These are phyloP conservation scores for Chytriomyces confervae DNA, from an alignment of 192 early-diverging fungal species.

Conservation along the genomic window DNA sequence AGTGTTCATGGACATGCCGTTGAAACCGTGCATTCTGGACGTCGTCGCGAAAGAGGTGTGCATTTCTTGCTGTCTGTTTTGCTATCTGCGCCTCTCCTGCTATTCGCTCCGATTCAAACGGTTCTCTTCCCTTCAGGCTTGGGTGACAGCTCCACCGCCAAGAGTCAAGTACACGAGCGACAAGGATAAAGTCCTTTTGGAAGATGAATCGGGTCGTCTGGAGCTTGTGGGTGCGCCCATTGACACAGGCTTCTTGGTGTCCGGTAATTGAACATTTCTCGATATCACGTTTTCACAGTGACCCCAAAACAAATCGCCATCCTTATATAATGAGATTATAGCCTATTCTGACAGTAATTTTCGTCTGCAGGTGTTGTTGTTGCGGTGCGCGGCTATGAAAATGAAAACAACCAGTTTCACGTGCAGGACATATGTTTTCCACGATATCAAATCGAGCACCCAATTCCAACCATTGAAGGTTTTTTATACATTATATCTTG, in stretches of 20 bases:
- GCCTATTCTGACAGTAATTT: background rate
- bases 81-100: background rate
- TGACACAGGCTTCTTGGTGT: constrained; percentile 64
- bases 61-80: constrained; percentile 26
- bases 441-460: constrained; percentile 34
- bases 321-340: background rate
- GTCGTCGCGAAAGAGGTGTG: constrained; percentile 82
- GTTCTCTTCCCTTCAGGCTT: constrained; percentile 52
- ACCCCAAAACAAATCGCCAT: background rate
- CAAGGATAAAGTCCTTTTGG: constrained; percentile 69
- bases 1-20: constrained; percentile 82
- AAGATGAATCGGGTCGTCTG: constrained; percentile 94
- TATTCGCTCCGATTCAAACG: background rate
- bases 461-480: constrained; percentile 31
- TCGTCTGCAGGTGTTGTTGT: constrained; percentile 67
- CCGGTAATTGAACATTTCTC: constrained; percentile 55
- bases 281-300: background rate
- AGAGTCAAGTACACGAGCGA: constrained; percentile 72
- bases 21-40: constrained; percentile 90
- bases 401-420: constrained; percentile 78
- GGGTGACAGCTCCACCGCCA: constrained; percentile 66
- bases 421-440: constrained; percentile 84
- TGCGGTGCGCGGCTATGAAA: constrained; percentile 82
- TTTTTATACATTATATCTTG: background rate
- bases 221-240: constrained; percentile 70